These are phyloP conservation scores for Gryganskiella cystojenkinii DNA, from an alignment of 192 early-diverging fungal species.

Conservation along the genomic window DNA sequence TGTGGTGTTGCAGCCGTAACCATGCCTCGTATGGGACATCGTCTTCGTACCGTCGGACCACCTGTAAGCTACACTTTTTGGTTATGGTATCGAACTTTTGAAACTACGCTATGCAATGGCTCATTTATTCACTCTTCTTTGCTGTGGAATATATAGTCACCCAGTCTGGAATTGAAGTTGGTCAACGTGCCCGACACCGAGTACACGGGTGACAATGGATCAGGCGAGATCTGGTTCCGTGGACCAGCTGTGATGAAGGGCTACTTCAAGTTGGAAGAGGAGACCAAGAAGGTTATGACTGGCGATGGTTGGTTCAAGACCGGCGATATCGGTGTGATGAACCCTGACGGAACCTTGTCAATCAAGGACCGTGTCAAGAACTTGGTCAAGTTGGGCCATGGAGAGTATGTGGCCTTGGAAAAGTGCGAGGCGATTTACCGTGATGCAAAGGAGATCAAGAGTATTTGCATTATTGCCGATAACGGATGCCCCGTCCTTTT, in stretches of 20 bases:
- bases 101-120: background rate
- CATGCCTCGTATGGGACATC: slow-evolving; percentile 53
- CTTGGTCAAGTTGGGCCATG: slow-evolving; percentile 78
- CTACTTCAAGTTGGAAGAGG: slow-evolving; percentile 71
- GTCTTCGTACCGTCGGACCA: slow-evolving; percentile 68
- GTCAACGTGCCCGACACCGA: slow-evolving; percentile 66
- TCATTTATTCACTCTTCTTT: background rate
- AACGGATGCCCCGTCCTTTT: slow-evolving; percentile 70
- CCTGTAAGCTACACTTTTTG: slow-evolving; percentile 53
- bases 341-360: slow-evolving; percentile 72
- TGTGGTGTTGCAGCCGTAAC: slow-evolving; percentile 62
- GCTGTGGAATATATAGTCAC: slow-evolving; percentile 16
- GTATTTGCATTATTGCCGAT: slow-evolving; percentile 79
- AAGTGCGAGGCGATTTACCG: slow-evolving; percentile 77
- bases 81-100: background rate
- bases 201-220: slow-evolving; percentile 56
- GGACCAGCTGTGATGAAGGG: slow-evolving; percentile 71
- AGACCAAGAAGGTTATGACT: slow-evolving; percentile 69
- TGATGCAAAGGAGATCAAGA: slow-evolving; percentile 72
- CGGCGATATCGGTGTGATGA: slow-evolving; percentile 80
- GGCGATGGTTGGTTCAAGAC: slow-evolving; percentile 79
- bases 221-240: slow-evolving; percentile 76
- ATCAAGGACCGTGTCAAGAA: slow-evolving; percentile 90
- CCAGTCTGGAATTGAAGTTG: slow-evolving; percentile 70
- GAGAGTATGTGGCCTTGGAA: slow-evolving; percentile 76